Evolutionary conservation across 129 eudicot species (phyloP).

Genomic region (Ambrosia trifida): DNA sequence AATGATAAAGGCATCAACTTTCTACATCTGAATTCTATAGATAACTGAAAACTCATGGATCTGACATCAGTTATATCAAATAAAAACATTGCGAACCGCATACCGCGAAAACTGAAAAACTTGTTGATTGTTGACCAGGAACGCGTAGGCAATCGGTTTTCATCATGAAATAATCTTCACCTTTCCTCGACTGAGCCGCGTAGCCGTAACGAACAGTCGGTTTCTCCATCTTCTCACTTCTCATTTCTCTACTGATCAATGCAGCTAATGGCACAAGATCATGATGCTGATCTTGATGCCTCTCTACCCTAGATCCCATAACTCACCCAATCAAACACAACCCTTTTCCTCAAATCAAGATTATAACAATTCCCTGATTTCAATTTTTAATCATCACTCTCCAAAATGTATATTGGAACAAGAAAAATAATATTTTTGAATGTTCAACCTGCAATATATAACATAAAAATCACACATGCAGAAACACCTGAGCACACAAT

Average conservation of each 20-base stretch:
- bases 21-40: background rate
- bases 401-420: conserved; percentile 13
- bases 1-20: background rate
- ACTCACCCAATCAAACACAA: conserved; percentile 4
- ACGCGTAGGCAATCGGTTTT: conserved; percentile 79
- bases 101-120: conserved; percentile 87
- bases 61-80: background rate
- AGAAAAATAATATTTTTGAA: conserved; percentile 2
- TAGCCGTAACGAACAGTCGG: conserved; percentile 66
- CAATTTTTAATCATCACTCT: conserved; percentile 20
- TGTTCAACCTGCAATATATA: conserved; percentile 28
- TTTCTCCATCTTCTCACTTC: conserved; percentile 90
- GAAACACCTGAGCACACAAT: conserved; percentile 11
- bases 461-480: conserved; percentile 28
- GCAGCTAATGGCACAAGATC: conserved; percentile 85
- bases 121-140: conserved; percentile 65
- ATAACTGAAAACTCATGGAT: background rate
- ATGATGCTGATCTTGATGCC: conserved; percentile 55
- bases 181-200: conserved; percentile 88
- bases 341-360: conserved; percentile 27
- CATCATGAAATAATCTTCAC: conserved; percentile 76
- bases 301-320: conserved; percentile 77
- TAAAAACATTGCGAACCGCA: conserved; percentile 6
- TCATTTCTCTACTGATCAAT: conserved; percentile 70
- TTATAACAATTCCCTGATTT: conserved; percentile 20